Evolutionary conservation across 139 green algal genomes (phyloP).

Genomic region (Volvox africanus): DNA sequence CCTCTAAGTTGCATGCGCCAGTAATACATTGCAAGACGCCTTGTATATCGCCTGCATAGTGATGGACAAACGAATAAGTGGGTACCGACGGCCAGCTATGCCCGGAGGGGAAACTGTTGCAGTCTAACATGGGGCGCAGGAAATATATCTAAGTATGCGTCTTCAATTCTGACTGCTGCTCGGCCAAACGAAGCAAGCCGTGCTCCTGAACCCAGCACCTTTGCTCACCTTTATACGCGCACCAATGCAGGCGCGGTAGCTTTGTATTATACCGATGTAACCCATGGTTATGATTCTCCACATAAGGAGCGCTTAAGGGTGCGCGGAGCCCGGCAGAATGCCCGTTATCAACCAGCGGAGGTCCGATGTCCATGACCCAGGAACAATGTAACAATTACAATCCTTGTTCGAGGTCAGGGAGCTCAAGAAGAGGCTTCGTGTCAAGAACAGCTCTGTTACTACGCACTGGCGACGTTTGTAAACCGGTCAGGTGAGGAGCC

Average conservation of each 20-base stretch:
- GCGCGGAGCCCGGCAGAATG: background rate
- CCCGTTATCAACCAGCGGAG: background rate
- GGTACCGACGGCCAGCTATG: background rate
- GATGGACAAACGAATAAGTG: background rate
- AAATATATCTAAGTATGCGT: too few relatives aligned
- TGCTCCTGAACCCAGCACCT: background rate
- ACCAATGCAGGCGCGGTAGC: slow-evolving; percentile 38
- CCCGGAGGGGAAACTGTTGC: too few relatives aligned
- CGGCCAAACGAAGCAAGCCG: too few relatives aligned
- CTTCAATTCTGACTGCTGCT: too few relatives aligned
- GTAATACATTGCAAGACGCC: slow-evolving; percentile 42
- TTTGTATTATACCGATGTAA: background rate
- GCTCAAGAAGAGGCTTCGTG: too few relatives aligned
- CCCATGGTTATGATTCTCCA: background rate
- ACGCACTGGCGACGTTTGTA: too few relatives aligned
- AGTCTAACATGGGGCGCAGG: too few relatives aligned
- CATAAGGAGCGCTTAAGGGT: background rate
- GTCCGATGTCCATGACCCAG: slow-evolving; percentile 2
- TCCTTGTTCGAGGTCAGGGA: too few relatives aligned
- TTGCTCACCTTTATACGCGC: slow-evolving; percentile 38
- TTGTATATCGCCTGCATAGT: slow-evolving; percentile 38
- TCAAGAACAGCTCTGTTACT: too few relatives aligned
- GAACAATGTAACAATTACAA: background rate
- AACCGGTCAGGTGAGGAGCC: too few relatives aligned
- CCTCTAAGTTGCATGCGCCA: slow-evolving; percentile 18